phyloP scores from a whole-genome alignment of 2,329 filamentous ascomycete species.

The Apiospora phragmitis region DNA sequence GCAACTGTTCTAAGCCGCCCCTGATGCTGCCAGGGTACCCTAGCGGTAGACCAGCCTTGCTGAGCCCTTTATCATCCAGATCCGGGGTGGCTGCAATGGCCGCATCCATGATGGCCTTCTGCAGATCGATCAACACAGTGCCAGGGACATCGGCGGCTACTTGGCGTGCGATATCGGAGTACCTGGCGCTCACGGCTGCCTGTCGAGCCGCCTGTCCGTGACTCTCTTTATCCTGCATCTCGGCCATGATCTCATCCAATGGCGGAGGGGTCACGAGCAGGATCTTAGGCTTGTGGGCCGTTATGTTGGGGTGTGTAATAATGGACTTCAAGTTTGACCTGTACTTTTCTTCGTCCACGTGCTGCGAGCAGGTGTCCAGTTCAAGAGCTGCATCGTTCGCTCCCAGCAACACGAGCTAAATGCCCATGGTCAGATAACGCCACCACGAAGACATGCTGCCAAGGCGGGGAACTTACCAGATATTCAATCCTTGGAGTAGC shows the following conservation, averaged over 20 bases:
- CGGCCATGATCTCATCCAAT: slow-evolving; percentile 71
- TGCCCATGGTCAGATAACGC: not conserved
- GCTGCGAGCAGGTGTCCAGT: slow-evolving; percentile 64
- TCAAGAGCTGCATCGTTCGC: slow-evolving; percentile 84
- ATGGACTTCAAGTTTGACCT: slow-evolving; percentile 71
- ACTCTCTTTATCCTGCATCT: slow-evolving; percentile 43
- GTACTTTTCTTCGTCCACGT: slow-evolving; percentile 77
- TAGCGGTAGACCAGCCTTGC: slow-evolving; percentile 45
- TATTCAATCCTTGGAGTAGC: slow-evolving; percentile 63
- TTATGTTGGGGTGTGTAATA: slow-evolving; percentile 68
- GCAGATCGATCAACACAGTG: slow-evolving; percentile 75
- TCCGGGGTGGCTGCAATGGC: slow-evolving; percentile 58
- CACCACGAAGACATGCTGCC: slow-evolving; percentile 13
- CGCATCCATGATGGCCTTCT: slow-evolving; percentile 73
- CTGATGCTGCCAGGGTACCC: slow-evolving; percentile 52
- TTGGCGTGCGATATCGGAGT: slow-evolving; percentile 61
- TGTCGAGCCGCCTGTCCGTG: slow-evolving; percentile 47
- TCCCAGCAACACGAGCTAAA: slow-evolving; percentile 76
- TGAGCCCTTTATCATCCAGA: slow-evolving; percentile 49
- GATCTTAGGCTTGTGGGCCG: slow-evolving; percentile 69
- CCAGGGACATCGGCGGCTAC: slow-evolving; percentile 70
- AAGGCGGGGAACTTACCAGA: slow-evolving; percentile 50
- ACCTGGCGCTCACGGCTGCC: slow-evolving; percentile 50
- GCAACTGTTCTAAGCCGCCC: slow-evolving; percentile 50
- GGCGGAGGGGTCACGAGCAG: slow-evolving; percentile 83